Conservation (phyloP, 345 rosid species). For the Camelina laxa region DNA sequence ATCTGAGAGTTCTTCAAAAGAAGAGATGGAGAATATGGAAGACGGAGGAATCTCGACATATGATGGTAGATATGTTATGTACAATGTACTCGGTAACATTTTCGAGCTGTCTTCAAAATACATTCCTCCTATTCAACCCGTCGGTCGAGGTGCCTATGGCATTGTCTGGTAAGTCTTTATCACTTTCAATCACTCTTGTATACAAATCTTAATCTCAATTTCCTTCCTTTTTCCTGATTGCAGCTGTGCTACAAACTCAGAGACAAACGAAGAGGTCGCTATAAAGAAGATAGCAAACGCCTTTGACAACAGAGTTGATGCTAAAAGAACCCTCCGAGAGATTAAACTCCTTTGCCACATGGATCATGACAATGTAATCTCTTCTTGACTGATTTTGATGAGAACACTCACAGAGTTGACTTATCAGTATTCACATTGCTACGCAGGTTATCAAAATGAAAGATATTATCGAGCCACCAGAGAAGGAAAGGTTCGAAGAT, state of each 20-base stretch:
- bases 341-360: slow-evolving; percentile 90
- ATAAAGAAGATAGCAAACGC: slow-evolving; percentile 93
- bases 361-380: slow-evolving; percentile 83
- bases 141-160: slow-evolving; percentile 92
- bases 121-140: slow-evolving; percentile 79
- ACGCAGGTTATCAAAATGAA: slow-evolving; percentile 77
- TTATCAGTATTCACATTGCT: neutral
- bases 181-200: neutral
- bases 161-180: slow-evolving; percentile 71
- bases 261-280: slow-evolving; percentile 85
- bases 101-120: slow-evolving; percentile 77
- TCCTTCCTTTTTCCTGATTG: neutral
- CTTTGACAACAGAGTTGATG: slow-evolving; percentile 88
- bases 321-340: slow-evolving; percentile 90
- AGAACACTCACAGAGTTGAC: slow-evolving; percentile 10
- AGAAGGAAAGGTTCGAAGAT: slow-evolving; percentile 74
- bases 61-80: slow-evolving; percentile 63
- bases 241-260: slow-evolving; percentile 79
- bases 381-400: slow-evolving; percentile 11
- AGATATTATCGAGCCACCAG: slow-evolving; percentile 80
- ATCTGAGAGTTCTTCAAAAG: neutral
- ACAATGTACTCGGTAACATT: slow-evolving; percentile 67
- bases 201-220: neutral
- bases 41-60: slow-evolving; percentile 43
- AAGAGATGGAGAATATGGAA: slow-evolving; percentile 54